Conservation (phyloP, 2,329 filamentous ascomycete genomes). For the Pseudogymnoascus sp. region DNA sequence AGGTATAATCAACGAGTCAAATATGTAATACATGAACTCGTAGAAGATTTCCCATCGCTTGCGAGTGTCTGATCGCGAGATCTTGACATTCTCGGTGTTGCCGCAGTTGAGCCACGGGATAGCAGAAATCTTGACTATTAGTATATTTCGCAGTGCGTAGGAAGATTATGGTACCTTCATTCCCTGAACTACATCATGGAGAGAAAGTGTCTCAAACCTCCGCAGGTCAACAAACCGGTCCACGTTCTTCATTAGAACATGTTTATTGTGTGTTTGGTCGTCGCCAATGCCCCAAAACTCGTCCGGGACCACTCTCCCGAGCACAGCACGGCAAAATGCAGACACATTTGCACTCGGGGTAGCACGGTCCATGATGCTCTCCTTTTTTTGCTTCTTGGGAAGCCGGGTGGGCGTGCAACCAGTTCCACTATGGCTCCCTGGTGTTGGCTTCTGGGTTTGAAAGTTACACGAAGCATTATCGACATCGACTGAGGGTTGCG, state of each 20-base stretch:
- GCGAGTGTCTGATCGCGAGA: slow-evolving; percentile 60
- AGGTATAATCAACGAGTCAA: slow-evolving; percentile 86
- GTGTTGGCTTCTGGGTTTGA: slow-evolving; percentile 11
- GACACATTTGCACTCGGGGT: slow-evolving; percentile 64
- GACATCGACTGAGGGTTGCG: background rate
- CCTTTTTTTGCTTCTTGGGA: slow-evolving; percentile 23
- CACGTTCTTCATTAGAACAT: slow-evolving; percentile 56
- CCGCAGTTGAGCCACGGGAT: slow-evolving; percentile 67
- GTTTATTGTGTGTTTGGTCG: slow-evolving; percentile 51
- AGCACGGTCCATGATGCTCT: slow-evolving; percentile 56
- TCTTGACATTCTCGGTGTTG: slow-evolving; percentile 41
- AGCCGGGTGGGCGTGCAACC: background rate
- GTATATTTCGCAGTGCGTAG: background rate
- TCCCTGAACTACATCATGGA: slow-evolving; percentile 70
- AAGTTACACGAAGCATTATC: background rate
- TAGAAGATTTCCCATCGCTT: slow-evolving; percentile 74
- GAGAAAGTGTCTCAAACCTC: slow-evolving; percentile 70
- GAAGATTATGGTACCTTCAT: slow-evolving; percentile 52
- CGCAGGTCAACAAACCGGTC: slow-evolving; percentile 70
- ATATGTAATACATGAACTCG: slow-evolving; percentile 85
- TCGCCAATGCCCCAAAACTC: slow-evolving; percentile 63
- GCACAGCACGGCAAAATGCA: slow-evolving; percentile 73
- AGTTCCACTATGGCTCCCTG: slow-evolving; percentile 14
- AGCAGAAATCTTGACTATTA: slow-evolving; percentile 46
- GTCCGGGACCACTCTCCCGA: slow-evolving; percentile 65